Percentiles rank a stretch among this genome's conserved stretches.
Conservation (phyloP, 495 filamentous ascomycete species). For the Chaetomidium leptoderma region DNA sequence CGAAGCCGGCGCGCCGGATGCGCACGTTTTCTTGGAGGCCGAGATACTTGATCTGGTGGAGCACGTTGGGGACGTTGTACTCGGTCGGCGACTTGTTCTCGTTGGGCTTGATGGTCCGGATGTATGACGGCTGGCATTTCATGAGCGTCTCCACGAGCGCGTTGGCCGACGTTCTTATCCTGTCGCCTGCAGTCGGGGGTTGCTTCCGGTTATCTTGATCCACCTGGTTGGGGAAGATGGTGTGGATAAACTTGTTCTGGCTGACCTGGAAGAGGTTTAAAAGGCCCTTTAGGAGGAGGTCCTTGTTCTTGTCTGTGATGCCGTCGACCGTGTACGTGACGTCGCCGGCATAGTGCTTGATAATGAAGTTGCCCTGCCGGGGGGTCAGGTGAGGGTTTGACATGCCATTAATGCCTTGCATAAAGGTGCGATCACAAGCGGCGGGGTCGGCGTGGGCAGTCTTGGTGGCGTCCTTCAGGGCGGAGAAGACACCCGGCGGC, state of each 20-base stretch:
- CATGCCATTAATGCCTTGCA: conserved; percentile 84
- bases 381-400: conserved; percentile 87
- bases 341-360: conserved; percentile 99
- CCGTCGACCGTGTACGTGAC: conserved; percentile 92
- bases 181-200: conserved; percentile 92
- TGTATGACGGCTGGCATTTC: conserved; percentile 96
- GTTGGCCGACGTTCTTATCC: conserved; percentile 95
- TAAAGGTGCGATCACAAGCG: conserved; percentile 93
- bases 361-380: conserved; percentile 91
- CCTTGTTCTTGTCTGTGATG: conserved; percentile 99
- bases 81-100: conserved; percentile 94
- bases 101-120: conserved; percentile 98
- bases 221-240: conserved; percentile 86
- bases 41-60: conserved; percentile 99
- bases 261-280: conserved; percentile 82
- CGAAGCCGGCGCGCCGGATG: conserved; percentile 93
- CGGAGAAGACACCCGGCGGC: conserved; percentile 91
- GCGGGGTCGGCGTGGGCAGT: conserved; percentile 92
- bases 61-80: conserved; percentile 84
- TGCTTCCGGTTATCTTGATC: conserved; percentile 93
- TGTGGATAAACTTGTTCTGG: conserved; percentile 78
- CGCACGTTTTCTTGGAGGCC: conserved; percentile 98
- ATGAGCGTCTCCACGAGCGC: conserved; percentile 92
- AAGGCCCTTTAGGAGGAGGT: conserved; percentile 90
- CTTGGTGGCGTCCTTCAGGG: conserved; percentile 94